Evolutionary conservation across 306 rosid genomes (phyloP).

Genomic region (Leucaena leucocephala): DNA sequence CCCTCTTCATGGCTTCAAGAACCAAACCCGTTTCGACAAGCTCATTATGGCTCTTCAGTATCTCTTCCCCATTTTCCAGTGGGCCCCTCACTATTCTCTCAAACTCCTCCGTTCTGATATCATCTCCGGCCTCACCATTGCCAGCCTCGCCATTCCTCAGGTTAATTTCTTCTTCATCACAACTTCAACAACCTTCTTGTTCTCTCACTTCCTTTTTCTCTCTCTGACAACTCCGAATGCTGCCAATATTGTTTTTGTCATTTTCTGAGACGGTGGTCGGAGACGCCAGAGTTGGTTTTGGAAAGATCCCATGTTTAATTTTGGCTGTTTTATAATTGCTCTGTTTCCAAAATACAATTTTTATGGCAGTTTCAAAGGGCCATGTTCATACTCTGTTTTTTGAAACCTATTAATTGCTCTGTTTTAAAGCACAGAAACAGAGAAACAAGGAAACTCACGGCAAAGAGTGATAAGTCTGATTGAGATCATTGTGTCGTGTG

Average conservation of each 20-base stretch:
- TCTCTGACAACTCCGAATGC: background rate
- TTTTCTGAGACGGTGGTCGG: too few relatives aligned
- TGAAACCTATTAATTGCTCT: background rate
- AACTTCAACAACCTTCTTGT: too few relatives aligned
- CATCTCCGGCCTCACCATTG: constrained; percentile 94
- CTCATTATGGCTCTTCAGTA: constrained; percentile 67
- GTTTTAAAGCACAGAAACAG: background rate
- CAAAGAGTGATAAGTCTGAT: background rate
- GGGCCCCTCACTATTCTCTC: constrained; percentile 69
- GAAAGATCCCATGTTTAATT: background rate
- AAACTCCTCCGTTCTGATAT: constrained; percentile 65
- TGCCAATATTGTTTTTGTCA: background rate
- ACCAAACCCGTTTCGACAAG: constrained; percentile 56
- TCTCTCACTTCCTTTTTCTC: too few relatives aligned
- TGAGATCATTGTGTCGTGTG: constrained; percentile 14
- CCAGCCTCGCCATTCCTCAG: constrained; percentile 96
- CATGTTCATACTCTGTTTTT: background rate
- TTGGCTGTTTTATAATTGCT: background rate
- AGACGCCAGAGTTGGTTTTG: background rate
- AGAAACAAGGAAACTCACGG: background rate
- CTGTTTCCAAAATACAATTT: background rate
- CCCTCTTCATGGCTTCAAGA: constrained; percentile 74
- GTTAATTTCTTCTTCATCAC: constrained; percentile 33
- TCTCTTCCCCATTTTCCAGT: constrained; percentile 80
- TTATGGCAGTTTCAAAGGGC: background rate